Evolutionary conservation across 306 rosid species (phyloP), one percentile per base, ranked within the genome.

Genomic region (Glycine latifolia): DNA sequence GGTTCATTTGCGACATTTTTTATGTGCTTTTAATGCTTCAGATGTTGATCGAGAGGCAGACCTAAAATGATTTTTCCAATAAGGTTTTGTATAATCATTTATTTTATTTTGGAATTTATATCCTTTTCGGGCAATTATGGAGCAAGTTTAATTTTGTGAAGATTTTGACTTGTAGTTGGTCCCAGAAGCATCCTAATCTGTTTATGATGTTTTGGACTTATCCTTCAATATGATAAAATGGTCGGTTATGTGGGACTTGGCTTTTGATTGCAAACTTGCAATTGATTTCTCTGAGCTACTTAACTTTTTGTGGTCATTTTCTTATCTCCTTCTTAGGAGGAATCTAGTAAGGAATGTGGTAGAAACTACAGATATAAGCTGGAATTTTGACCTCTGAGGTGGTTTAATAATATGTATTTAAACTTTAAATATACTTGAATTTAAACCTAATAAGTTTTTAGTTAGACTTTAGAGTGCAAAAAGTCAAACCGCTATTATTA

Each of bases 181-280:
- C 89, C 85, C 15, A 84, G 88, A 89, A 70, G 49, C 67, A 72
- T 86, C 89, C 75, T 75, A 17, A 66, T 86, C 84, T 48, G n/a
- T 70, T 47, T 6, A 48, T 70, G 59, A 70, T 26, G 48, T 20
- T 70, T 70, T 70, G 75, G 75, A 47, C 59, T 31, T 70, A 48
- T 48, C 59, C 56, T 10, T 48, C 58, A 48, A 70, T 48, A 70
- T 60, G 69, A 80, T 71, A 70, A 49, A 13, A 56, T 77, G 78
- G 81, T 84, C 77, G 79, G 75, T 70, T 7, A 43, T 48, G 75
- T 70, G 59, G 75, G 75, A 70, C 75, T 70, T 26, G 35, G 20
- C 55, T 67, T 83, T 79, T 52, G 15, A 55, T 81, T 83, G 73
- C 78, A 52, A 79, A 70, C 41, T 82, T 73, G 75, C 73, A 47